Base-by-base conservation (phyloP, 1,139 yeast species). In the Sugiyamaella neomexicana region DNA sequence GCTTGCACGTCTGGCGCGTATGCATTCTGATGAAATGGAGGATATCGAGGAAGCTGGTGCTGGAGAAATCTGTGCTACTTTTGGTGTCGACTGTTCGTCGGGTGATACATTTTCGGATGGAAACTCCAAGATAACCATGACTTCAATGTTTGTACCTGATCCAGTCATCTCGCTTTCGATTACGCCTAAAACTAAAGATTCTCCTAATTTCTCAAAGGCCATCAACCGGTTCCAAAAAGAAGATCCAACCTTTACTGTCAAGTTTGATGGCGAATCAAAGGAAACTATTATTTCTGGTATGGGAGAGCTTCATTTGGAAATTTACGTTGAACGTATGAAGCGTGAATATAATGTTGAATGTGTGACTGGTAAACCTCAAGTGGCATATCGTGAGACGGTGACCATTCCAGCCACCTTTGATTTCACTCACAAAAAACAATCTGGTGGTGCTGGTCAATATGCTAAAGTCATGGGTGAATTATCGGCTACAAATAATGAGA, bases 391-490 rank as follows among this genome's bases (percentile, higher is more conserved):
- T 74, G 99, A 95, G 76, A 86, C 99, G 41, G 84, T 93, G 61
- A 78, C 89, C 41, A 71, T 79, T 5, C 77, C 87, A 41, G 80
- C 93, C 27, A 78, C 82, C n/a, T 91, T 93, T 68, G 98, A 93
- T 71, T 89, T 83, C 76, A 88, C 97, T 34, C 98, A 91, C 78
- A 93, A 93, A 80, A 91, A 91, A 71, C 99, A 93, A 78, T 82
- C 95, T 68, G 99, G 99, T 73, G 99, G 99, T 80, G 96, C 99
- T 62, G 99, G 99, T 76, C 99, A 93, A 77, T 93, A 85, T 71
- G 99, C 96, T 74, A 85, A 95, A 76, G 97, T 93, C 65, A 88
- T 91, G 73, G 99, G 99, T 68, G 82, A 79, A 55, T 74, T 95
- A 74, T 74, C 79, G 12, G 85, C 93, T 46, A 69, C 81, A 48